phyloP scores from a whole-genome alignment of 768 basidiomycete genomes.

The Boletellus emodensis region DNA sequence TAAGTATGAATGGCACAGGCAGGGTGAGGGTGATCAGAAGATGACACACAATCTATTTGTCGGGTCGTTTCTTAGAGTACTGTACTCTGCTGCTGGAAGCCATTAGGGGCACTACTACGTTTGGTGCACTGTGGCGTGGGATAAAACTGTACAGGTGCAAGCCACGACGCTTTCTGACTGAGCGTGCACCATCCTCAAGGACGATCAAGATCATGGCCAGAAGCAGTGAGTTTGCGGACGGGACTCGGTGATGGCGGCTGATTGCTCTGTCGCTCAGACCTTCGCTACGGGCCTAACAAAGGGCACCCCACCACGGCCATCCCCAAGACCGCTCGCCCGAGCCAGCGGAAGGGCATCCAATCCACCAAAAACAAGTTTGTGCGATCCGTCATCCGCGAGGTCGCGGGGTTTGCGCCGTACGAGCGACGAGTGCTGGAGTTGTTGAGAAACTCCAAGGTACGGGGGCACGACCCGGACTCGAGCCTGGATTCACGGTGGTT shows the following conservation, averaged over 20 bases:
- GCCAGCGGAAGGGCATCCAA: slow-evolving; percentile 88
- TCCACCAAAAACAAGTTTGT: slow-evolving; percentile 93
- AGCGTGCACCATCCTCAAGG: slow-evolving; percentile 39
- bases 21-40: slow-evolving; percentile 53
- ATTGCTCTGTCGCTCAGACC: slow-evolving; percentile 46
- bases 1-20: slow-evolving; percentile 29
- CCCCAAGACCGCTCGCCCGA: slow-evolving; percentile 68
- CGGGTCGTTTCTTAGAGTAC: slow-evolving; percentile 6
- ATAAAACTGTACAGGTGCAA: slow-evolving; percentile 57
- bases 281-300: slow-evolving; percentile 80
- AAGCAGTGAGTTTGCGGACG: slow-evolving; percentile 53
- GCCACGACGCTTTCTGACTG: slow-evolving; percentile 32
- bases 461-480: slow-evolving; percentile 21
- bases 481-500: background rate
- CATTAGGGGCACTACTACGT: slow-evolving; percentile 11
- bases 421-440: slow-evolving; percentile 98
- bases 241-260: background rate
- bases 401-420: slow-evolving; percentile 95
- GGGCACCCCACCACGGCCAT: slow-evolving; percentile 88
- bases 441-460: slow-evolving; percentile 93
- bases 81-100: background rate
- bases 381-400: slow-evolving; percentile 91
- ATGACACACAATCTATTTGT: slow-evolving; percentile 26
- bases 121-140: slow-evolving; percentile 23
- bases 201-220: slow-evolving; percentile 68